Percentiles rank a stretch among this genome's conserved stretches.
Conservation (phyloP, 495 filamentous ascomycete genomes). For the Penicillium manginii region DNA sequence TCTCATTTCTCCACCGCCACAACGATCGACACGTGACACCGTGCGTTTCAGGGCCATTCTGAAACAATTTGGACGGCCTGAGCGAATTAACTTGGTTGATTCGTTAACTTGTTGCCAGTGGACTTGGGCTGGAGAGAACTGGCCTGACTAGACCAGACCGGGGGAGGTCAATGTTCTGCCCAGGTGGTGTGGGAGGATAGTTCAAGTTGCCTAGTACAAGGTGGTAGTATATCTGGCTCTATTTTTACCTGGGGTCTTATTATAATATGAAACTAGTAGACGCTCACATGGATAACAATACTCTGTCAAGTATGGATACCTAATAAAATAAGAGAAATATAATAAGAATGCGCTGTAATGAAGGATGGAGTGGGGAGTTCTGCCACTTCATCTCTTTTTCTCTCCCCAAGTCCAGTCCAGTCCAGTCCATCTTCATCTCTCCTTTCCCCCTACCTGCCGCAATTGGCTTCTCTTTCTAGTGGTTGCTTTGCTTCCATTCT, state of each 20-base stretch:
- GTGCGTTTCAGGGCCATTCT: slow-evolving; percentile 14
- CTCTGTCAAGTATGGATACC: neutral
- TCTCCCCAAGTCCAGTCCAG: slow-evolving; percentile 1
- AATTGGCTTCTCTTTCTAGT: slow-evolving; percentile 7
- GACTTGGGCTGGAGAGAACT: no score
- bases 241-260: no score
- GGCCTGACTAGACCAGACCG: no score
- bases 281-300: no score
- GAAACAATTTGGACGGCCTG: slow-evolving; percentile 15
- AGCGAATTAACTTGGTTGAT: neutral
- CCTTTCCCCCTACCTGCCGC: neutral
- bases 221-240: no score
- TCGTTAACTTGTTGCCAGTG: no score
- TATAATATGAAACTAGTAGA: no score
- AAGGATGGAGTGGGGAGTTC: slow-evolving; percentile 1
- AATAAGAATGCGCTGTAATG: no score
- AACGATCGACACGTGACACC: slow-evolving; percentile 13
- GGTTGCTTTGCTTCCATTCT: slow-evolving; percentile 5
- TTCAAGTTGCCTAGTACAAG: no score
- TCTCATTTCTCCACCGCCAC: neutral
- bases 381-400: slow-evolving; percentile 25
- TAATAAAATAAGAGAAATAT: neutral
- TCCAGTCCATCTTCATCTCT: neutral
- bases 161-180: no score
- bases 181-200: no score